These are phyloP conservation scores for Talaromyces stipitatus DNA, from an alignment of 495 filamentous ascomycete genomes.

Conservation along the genomic window DNA sequence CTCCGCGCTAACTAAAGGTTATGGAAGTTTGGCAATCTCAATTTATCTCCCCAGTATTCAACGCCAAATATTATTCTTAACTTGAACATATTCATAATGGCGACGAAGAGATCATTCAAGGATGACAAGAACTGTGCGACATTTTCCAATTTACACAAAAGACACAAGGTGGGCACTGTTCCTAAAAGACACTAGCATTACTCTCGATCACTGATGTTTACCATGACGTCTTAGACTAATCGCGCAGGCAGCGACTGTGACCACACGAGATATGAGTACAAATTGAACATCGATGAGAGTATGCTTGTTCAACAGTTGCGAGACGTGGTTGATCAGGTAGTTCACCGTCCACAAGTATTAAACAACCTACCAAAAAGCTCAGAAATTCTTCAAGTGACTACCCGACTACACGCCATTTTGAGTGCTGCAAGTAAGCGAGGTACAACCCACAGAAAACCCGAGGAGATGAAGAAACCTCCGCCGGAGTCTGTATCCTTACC, in stretches of 20 bases:
- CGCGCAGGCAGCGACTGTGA: neutral
- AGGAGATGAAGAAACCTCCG: neutral
- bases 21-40: neutral
- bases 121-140: constrained; percentile 1
- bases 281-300: neutral
- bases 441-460: neutral
- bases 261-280: neutral
- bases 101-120: constrained; percentile 13
- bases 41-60: neutral
- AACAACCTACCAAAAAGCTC: constrained; percentile 8
- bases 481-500: constrained; percentile 26
- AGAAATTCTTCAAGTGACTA: constrained; percentile 17
- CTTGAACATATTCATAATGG: constrained; percentile 11
- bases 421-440: constrained; percentile 2
- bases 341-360: constrained; percentile 9
- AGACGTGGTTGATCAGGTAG: constrained; percentile 13
- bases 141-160: neutral
- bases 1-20: neutral
- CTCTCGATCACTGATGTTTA: neutral
- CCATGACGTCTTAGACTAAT: neutral
- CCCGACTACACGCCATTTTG: constrained; percentile 16
- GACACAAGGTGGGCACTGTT: constrained; percentile 8
- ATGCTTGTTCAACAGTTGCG: constrained; percentile 9
- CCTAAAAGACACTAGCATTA: constrained; percentile 2
- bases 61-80: neutral